A percentile compares a stretch with the other conserved stretches of the same genome.
phyloP scores from a whole-genome alignment of 202 grass and related monocot genomes.

The Eragrostis tef region DNA sequence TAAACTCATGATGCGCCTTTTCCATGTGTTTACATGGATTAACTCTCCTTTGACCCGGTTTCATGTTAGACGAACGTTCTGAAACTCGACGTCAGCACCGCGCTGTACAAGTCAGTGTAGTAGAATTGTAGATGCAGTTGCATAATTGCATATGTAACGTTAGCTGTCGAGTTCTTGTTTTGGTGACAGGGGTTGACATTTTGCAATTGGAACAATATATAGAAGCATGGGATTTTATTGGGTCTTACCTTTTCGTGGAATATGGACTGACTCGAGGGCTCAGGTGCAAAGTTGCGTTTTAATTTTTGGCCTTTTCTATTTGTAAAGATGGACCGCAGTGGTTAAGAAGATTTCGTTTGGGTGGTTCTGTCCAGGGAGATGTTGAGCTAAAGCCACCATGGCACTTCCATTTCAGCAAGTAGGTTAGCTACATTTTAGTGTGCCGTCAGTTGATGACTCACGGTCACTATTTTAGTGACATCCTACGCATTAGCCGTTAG shows the following conservation, averaged over 20 bases:
- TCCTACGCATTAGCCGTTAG: not conserved
- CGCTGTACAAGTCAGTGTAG: not conserved
- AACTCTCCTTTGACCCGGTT: constrained; percentile 1
- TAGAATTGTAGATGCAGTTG: not conserved
- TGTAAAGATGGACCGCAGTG: not conserved
- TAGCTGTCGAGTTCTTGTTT: not conserved
- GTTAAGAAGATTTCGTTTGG: not conserved
- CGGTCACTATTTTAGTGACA: not conserved
- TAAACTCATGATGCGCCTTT: no score
- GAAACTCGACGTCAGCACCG: not conserved
- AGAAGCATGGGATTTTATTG: not conserved
- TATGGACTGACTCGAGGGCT: not conserved
- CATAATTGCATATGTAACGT: not conserved
- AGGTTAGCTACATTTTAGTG: not conserved
- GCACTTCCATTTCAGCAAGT: not conserved
- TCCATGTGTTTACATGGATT: not conserved
- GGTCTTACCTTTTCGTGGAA: not conserved
- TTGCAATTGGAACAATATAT: not conserved
- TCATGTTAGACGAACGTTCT: not conserved
- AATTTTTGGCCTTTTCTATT: not conserved
- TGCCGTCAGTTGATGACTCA: not conserved
- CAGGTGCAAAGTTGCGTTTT: not conserved
- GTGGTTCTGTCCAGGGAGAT: not conserved
- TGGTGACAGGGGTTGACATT: not conserved
- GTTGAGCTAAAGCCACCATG: not conserved